A percentile compares a stretch with the other conserved stretches of the same genome.
Evolutionary conservation across 208 protist species (phyloP).

Genomic region (Acanthamoeba triangularis): DNA sequence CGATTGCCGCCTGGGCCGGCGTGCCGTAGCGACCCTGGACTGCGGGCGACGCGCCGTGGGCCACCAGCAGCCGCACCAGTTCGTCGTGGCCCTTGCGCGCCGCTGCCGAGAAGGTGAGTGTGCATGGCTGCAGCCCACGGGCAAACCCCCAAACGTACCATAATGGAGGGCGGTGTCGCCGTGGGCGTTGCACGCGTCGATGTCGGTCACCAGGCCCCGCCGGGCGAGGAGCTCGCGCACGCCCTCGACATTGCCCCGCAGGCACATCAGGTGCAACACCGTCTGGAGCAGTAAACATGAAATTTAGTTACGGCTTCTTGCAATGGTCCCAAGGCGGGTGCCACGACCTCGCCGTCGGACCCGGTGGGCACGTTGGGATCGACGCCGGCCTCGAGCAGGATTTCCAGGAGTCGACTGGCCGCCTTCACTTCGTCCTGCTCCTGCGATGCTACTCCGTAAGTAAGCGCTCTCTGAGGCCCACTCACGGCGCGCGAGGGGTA

Average conservation of each 20-base stretch:
- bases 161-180: slow-evolving; percentile 25
- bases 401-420: not conserved
- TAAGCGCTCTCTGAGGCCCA: no score
- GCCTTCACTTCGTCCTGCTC: not conserved
- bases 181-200: not conserved
- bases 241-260: not conserved
- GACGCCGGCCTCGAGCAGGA: not conserved
- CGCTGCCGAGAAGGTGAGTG: not conserved
- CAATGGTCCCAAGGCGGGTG: no score
- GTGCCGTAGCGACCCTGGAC: not conserved
- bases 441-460: no score
- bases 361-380: not conserved
- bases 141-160: not conserved
- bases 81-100: not conserved
- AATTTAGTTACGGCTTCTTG: no score
- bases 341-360: not conserved
- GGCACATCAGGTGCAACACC: not conserved
- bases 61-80: not conserved
- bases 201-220: not conserved
- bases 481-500: no score
- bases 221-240: not conserved
- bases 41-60: not conserved
- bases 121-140: no score
- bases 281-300: no score
- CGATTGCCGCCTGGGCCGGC: not conserved